These are phyloP conservation scores for Theobroma grandiflorum DNA, from an alignment of 441 rosid genomes.

Conservation along the genomic window DNA sequence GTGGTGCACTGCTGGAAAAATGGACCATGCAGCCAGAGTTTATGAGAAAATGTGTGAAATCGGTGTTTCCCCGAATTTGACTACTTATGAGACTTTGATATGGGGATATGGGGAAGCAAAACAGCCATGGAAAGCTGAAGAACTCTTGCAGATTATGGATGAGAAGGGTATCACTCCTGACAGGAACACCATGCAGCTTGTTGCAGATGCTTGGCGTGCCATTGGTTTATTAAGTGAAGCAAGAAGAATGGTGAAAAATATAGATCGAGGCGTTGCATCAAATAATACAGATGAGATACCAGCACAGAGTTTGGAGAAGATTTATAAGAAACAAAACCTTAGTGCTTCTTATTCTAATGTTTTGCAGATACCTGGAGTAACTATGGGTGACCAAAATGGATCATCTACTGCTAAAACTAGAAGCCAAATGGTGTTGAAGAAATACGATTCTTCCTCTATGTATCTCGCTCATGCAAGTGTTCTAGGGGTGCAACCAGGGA, in stretches of 20 bases:
- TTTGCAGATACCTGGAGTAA: constrained; percentile 38
- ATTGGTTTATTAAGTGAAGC: constrained; percentile 70
- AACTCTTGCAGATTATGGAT: constrained; percentile 71
- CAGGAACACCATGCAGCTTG: constrained; percentile 65
- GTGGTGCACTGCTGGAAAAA: constrained; percentile 84
- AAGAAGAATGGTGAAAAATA: constrained; percentile 44
- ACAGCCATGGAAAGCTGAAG: constrained; percentile 90
- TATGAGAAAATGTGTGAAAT: constrained; percentile 69
- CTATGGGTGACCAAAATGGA: constrained; percentile 35
- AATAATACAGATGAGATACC: constrained; percentile 33
- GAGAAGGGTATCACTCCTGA: constrained; percentile 63
- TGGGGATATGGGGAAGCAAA: constrained; percentile 96
- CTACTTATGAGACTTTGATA: constrained; percentile 86
- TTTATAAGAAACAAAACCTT: constrained; percentile 35
- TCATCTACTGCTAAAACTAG: constrained; percentile 38
- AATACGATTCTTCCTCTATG: constrained; percentile 26
- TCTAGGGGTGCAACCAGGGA: constrained; percentile 27
- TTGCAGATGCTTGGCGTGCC: constrained; percentile 82
- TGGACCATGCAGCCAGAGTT: constrained; percentile 75
- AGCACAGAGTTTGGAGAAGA: constrained; percentile 37
- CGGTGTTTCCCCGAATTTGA: constrained; percentile 71
- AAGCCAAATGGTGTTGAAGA: constrained; percentile 41
- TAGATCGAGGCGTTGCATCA: constrained; percentile 22
- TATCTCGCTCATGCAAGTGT: constrained; percentile 4
- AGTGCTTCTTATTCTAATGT: constrained; percentile 40